Percentiles rank a stretch among this genome's conserved stretches.
Conservation (phyloP, 2,329 filamentous ascomycete genomes). For the Periglandula ipomoeae region DNA sequence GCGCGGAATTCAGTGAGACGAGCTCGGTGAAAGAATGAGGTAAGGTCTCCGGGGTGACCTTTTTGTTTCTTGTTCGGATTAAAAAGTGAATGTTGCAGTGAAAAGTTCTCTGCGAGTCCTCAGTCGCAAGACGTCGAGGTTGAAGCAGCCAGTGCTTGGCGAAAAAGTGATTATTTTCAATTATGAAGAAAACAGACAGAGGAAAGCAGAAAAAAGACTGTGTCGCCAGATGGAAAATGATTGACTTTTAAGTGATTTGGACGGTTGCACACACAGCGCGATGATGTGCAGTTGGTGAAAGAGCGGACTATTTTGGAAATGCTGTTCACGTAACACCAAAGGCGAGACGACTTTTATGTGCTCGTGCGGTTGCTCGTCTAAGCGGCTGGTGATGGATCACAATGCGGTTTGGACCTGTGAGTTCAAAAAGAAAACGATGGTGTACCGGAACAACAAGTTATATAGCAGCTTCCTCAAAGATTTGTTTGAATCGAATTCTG, state of each 20-base stretch:
- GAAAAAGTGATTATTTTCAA: not conserved
- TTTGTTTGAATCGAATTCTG: slow-evolving; percentile 1
- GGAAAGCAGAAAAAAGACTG: not conserved
- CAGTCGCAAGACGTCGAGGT: not conserved
- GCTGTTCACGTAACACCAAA: not conserved
- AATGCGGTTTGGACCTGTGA: not conserved
- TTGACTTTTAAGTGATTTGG: not conserved
- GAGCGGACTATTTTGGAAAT: not conserved
- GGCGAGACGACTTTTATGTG: not conserved
- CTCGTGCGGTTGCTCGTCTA: not conserved
- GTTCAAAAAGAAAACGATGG: not conserved
- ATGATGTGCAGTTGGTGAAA: not conserved
- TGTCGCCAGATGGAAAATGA: not conserved
- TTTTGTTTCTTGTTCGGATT: too few species aligned
- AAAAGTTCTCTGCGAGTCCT: too few species aligned
- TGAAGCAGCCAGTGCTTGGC: not conserved
- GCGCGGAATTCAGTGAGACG: too few species aligned
- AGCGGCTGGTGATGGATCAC: not conserved
- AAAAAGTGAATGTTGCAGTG: not conserved
- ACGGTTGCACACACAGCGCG: not conserved
- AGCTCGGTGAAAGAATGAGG: too few species aligned
- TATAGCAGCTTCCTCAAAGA: slow-evolving; percentile 5
- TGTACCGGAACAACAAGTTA: slow-evolving; percentile 4
- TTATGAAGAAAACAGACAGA: not conserved
- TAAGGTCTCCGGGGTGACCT: too few species aligned